Base-by-base conservation (phyloP, 2,329 filamentous ascomycete species). In the Ilyonectria mors-panacis region DNA sequence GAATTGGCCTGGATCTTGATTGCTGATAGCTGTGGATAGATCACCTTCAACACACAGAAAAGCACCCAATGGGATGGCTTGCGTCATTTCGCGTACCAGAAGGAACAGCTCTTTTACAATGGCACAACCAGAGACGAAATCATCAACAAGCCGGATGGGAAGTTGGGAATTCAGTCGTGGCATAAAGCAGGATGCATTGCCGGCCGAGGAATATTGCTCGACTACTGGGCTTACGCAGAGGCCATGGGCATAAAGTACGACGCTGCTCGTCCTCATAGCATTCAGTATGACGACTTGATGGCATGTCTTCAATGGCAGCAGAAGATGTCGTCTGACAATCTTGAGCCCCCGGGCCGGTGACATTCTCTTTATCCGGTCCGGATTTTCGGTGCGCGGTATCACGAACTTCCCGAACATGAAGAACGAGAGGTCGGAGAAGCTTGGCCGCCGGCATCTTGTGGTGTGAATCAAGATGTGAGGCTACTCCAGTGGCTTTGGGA, bases 381-480 rank as follows among this genome's bases (percentile, higher is more conserved):
- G 63, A 1, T 65, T 65, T 13, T 60, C 63, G 2, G 50, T 33
- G n/a, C 21, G n/a, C 21, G 63, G 12, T 65, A 65, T 19, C 17
- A 55, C 19, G 56, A 65, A 17, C 63, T 65, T 1, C 19, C 30
- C 13, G 63, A 65, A 4, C 30, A 65, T 17, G 48, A 65, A 17
- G 63, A 65, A 19, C 48, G 63, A 33, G 42, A 33, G 4, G 17
- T 65, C 8, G 63, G 63, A 4, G 48, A 65, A 54, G 50, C 42
- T n/a, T 65, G 63, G 63, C 63, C 63, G n/a, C 63, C 63, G n/a
- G 44, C 63, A 15, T 65, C 63, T 26, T 65, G 63, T 26, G 63
- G 63, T 1, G 28, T 65, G 17, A 42, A 61, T 12, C 63, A 61
- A 42, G 63, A 65, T 30, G 39, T 48, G 47, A 56, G 50, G 30